Base-by-base conservation (phyloP, 768 basidiomycete species). In the Arthromyces matolae region DNA sequence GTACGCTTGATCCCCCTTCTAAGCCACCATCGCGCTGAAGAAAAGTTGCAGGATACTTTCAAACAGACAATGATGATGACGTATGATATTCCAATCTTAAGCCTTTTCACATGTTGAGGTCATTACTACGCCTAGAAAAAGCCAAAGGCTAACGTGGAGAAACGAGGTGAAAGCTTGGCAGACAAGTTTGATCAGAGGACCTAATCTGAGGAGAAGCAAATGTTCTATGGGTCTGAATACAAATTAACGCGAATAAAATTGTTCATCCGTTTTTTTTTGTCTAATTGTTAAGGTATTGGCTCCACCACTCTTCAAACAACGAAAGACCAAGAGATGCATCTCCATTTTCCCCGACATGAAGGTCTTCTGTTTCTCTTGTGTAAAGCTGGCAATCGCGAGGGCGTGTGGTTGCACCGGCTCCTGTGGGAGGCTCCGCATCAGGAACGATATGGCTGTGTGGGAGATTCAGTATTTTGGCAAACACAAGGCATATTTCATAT, bases 291-390 rank as follows among this genome's bases (percentile, higher is more conserved):
- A 86, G 58, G 55, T 81, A 68, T 13, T 60, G 73, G 14, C 65
- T 66, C 91, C 92, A 96, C 92, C 93, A 95, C 52, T 84, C 80
- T 61, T 85, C 88, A 60, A 97, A 96, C 20, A 80, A 65, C 3
- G 77, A 77, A 42, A 82, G 74, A 5, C 75, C 79, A 31, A 89
- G 69, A 1, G 81, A 81, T 37, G 80, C 79, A 33, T 53, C 50
- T 22, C 44, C 52, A 3, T 31, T 49, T 23, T 52, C 51, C 24
- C 44, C 43, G 14, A 83, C 56, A 9, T 75, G 76, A 20, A 96
- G 63, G 42, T 75, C 73, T 46, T 86, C 81, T n/a, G 91, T 86
- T 59, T 85, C 85, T 43, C 71, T 72, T 10, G 86, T 85, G 52
- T 86, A 84, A 27, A 97, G 68, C 53, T 83, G 85, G 51, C 87